A percentile compares a stretch with the other conserved stretches of the same genome.
phyloP scores from a whole-genome alignment of 768 basidiomycete genomes.

The Rhodotorula babjevae region DNA sequence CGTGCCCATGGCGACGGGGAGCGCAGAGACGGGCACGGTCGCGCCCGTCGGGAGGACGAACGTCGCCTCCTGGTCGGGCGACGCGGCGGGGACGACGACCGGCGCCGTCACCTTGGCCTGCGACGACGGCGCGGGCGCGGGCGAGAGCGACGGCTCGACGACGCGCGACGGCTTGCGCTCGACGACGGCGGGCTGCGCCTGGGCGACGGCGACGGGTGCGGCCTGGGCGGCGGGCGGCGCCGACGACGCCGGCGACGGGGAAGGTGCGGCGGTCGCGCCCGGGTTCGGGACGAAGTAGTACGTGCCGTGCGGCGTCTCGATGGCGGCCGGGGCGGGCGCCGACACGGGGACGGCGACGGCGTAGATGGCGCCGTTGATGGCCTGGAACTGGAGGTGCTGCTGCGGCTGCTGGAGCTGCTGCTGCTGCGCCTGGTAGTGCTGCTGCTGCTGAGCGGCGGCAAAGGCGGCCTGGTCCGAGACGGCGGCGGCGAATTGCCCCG shows the following conservation, averaged over 20 bases:
- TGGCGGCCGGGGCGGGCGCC: constrained; percentile 13
- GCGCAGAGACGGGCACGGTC: constrained; percentile 1
- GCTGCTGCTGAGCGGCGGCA: not conserved
- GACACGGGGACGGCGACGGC: constrained; percentile 19
- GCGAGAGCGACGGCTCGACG: not conserved
- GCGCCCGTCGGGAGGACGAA: constrained; percentile 10
- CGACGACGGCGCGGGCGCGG: not conserved
- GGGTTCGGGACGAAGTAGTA: constrained; percentile 31
- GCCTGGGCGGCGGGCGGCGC: not conserved
- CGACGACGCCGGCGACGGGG: not conserved
- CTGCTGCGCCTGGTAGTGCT: not conserved
- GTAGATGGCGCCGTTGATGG: constrained; percentile 18
- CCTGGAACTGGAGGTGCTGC: constrained; percentile 2
- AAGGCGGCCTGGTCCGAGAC: not conserved
- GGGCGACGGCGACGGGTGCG: constrained; percentile 1
- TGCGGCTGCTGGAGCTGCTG: not conserved
- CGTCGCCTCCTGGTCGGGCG: not conserved
- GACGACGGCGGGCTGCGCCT: not conserved
- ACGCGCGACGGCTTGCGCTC: too few species aligned
- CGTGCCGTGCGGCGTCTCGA: constrained; percentile 33
- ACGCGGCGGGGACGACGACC: not conserved
- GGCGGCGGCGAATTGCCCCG: not conserved
- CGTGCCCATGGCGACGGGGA: not conserved
- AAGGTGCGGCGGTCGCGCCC: not conserved
- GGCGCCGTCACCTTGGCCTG: not conserved